Percentiles rank a stretch among this genome's conserved stretches.
Conservation (phyloP, 495 filamentous ascomycete genomes). For the Podospora didyma region DNA sequence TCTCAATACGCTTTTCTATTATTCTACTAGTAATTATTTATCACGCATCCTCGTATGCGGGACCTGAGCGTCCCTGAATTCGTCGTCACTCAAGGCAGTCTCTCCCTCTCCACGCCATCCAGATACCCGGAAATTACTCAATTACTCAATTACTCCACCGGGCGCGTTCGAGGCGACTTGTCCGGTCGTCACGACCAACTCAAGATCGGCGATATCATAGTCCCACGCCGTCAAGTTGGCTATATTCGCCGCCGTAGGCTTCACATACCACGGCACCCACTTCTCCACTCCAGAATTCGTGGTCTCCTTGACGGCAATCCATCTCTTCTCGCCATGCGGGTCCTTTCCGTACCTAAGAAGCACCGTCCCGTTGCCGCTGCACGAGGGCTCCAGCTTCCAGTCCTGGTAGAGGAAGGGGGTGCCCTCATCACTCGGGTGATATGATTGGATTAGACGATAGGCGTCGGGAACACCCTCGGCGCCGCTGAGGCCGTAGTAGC, state of each 20-base stretch:
- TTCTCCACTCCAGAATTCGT: conserved; percentile 3
- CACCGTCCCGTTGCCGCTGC: neutral
- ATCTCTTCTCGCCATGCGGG: conserved; percentile 4
- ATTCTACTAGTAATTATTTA: too few species aligned
- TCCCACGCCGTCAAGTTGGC: conserved; percentile 10
- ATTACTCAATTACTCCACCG: conserved; percentile 19
- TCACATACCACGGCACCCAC: conserved; percentile 19
- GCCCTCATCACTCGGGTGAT: conserved; percentile 9
- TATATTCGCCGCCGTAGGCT: conserved; percentile 8
- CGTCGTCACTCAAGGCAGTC: too few species aligned
- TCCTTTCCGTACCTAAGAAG: conserved; percentile 10
- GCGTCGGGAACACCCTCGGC: conserved; percentile 15
- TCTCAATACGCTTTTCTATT: too few species aligned
- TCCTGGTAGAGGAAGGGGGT: conserved; percentile 2
- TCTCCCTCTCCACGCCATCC: too few species aligned
- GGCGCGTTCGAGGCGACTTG: conserved; percentile 18
- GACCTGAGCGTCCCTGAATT: too few species aligned
- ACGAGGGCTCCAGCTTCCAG: neutral
- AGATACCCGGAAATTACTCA: too few species aligned
- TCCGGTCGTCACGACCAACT: conserved; percentile 15
- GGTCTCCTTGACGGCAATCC: conserved; percentile 19
- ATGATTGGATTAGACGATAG: conserved; percentile 13
- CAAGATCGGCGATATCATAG: conserved; percentile 12
- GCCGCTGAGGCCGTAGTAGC: conserved; percentile 18
- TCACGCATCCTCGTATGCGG: too few species aligned